Conservation (phyloP, 352 stramenopile genomes). For the Globisporangium mamillatum region DNA sequence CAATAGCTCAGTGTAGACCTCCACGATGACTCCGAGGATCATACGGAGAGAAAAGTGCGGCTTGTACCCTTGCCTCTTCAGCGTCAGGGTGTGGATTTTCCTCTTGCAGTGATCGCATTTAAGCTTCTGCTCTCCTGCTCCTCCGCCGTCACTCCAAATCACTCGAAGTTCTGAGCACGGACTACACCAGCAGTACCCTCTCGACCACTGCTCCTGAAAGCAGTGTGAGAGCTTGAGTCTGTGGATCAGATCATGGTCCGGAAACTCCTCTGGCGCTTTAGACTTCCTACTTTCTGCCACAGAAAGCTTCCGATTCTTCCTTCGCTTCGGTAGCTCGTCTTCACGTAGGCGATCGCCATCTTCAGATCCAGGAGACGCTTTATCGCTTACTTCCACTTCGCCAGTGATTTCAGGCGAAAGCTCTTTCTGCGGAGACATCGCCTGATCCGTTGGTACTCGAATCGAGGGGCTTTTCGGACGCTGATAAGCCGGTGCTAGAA, state of each 20-base stretch:
- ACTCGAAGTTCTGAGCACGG: slow-evolving; percentile 22
- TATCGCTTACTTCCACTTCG: background rate
- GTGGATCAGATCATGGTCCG: slow-evolving; percentile 26
- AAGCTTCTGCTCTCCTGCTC: background rate
- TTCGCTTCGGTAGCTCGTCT: background rate
- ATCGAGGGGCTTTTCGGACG: slow-evolving; percentile 9
- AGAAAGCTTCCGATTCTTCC: slow-evolving; percentile 4
- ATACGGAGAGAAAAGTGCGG: slow-evolving; percentile 55
- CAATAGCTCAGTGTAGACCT: slow-evolving; percentile 52
- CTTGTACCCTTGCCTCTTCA: slow-evolving; percentile 28
- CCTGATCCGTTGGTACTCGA: slow-evolving; percentile 12
- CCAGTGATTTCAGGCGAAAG: background rate
- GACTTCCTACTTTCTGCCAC: slow-evolving; percentile 12
- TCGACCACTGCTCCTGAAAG: slow-evolving; percentile 51
- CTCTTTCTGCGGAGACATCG: background rate
- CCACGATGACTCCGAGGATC: slow-evolving; percentile 47
- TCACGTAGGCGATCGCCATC: background rate
- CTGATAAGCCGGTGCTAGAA: background rate
- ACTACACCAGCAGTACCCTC: slow-evolving; percentile 55
- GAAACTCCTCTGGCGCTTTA: slow-evolving; percentile 7
- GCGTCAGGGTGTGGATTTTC: slow-evolving; percentile 29
- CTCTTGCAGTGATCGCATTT: slow-evolving; percentile 30
- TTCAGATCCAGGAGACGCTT: background rate
- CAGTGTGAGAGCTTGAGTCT: slow-evolving; percentile 39
- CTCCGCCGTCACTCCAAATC: slow-evolving; percentile 21